Conservation (phyloP, 129 eudicot species). For the Escallonia rubra region DNA sequence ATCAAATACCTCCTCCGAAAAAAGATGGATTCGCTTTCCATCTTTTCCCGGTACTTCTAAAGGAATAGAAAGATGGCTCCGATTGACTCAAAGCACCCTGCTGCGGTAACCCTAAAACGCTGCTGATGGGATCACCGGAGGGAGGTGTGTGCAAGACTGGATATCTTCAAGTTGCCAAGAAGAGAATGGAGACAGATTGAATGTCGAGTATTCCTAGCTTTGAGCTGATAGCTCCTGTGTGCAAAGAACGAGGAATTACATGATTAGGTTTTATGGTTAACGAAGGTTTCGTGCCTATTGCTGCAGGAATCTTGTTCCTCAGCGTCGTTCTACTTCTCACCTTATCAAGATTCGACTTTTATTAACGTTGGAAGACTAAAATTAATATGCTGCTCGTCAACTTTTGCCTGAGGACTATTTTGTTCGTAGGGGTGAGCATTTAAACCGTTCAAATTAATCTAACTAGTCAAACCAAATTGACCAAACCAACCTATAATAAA, state of each 20-base stretch:
- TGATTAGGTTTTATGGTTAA: slow-evolving; percentile 36
- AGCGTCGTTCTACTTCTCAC: slow-evolving; percentile 57
- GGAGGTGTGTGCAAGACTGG: no score
- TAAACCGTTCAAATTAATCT: no score
- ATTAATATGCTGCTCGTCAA: not conserved
- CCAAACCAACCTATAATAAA: no score
- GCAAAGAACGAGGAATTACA: slow-evolving; percentile 13
- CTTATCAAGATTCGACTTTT: slow-evolving; percentile 38
- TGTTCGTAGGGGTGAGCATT: no score
- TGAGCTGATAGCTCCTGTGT: slow-evolving; percentile 37
- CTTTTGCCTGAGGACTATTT: no score
- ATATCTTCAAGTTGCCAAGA: not conserved
- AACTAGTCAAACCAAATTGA: no score
- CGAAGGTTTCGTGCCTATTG: slow-evolving; percentile 76
- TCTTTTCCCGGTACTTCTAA: not conserved
- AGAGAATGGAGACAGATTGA: slow-evolving; percentile 31
- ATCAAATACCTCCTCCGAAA: no score
- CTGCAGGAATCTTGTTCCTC: slow-evolving; percentile 63
- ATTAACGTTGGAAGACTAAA: slow-evolving; percentile 55
- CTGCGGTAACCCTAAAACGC: slow-evolving; percentile 32
- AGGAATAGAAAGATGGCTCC: slow-evolving; percentile 5
- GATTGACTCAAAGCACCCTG: no score
- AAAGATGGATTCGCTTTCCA: no score
- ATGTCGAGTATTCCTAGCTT: slow-evolving; percentile 17
- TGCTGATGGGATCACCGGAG: slow-evolving; percentile 10